Evolutionary conservation across 257 asterid species (phyloP).

Genomic region (Schizonepeta tenuifolia): DNA sequence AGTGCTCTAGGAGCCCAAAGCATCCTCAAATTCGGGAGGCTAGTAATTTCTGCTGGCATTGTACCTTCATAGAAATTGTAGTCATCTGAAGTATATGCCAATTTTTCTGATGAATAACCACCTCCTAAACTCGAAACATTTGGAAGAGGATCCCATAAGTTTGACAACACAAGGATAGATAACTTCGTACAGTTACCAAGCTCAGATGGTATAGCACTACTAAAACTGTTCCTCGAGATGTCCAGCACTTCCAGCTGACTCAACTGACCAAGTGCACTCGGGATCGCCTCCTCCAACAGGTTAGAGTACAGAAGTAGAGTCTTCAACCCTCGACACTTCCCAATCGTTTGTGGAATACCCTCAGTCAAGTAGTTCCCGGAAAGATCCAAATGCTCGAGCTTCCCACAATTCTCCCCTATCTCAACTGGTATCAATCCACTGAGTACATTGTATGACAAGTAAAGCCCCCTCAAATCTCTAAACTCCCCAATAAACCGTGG

Average conservation of each 20-base stretch:
- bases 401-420: constrained; percentile 74
- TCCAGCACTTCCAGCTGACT: constrained; percentile 80
- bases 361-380: constrained; percentile 73
- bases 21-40: constrained; percentile 74
- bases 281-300: constrained; percentile 74
- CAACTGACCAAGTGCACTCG: constrained; percentile 70
- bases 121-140: constrained; percentile 44
- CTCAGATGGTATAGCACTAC: constrained; percentile 66
- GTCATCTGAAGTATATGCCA: constrained; percentile 56
- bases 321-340: constrained; percentile 66
- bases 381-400: constrained; percentile 81
- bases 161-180: constrained; percentile 77
- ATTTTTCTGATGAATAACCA: constrained; percentile 36
- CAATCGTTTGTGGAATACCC: constrained; percentile 63
- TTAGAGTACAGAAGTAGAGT: constrained; percentile 73
- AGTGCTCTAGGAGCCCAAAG: constrained; percentile 90
- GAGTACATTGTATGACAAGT: constrained; percentile 83
- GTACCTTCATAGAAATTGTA: constrained; percentile 79
- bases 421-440: constrained; percentile 64
- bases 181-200: constrained; percentile 75
- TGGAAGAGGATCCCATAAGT: constrained; percentile 83
- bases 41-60: constrained; percentile 55
- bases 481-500: constrained; percentile 66
- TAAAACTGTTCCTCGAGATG: constrained; percentile 78
- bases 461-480: constrained; percentile 72